Evolutionary conservation across 257 asterid genomes (phyloP).

Genomic region (Ligustrum vulgare): DNA sequence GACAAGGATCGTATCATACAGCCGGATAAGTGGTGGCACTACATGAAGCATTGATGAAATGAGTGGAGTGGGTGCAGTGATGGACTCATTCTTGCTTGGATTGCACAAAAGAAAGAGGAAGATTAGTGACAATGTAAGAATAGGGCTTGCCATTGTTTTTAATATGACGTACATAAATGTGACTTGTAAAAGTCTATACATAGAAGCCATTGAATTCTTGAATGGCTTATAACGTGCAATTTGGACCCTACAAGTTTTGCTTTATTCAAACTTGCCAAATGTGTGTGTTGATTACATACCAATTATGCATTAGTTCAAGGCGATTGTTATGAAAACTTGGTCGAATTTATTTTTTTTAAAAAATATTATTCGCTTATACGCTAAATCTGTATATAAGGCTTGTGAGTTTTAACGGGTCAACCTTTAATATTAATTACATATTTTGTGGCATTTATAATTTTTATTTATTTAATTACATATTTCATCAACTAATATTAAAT

Average conservation of each 20-base stretch:
- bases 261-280: neutral
- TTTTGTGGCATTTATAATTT: no score
- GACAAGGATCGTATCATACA: conserved; percentile 19
- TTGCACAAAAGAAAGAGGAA: neutral
- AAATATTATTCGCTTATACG: no score
- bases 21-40: conserved; percentile 23
- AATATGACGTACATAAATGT: neutral
- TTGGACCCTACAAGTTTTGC: conserved; percentile 1
- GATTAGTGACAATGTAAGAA: conserved; percentile 20
- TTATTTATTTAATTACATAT: no score
- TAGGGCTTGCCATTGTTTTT: conserved; percentile 22
- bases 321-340: no score
- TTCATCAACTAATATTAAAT: no score
- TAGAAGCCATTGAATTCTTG: conserved; percentile 12
- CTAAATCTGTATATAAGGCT: no score
- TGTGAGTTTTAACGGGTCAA: no score
- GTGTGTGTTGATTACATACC: neutral
- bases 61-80: no score
- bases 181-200: neutral
- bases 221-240: conserved; percentile 12
- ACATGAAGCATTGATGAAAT: conserved; percentile 24
- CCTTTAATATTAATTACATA: no score
- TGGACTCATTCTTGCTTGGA: neutral
- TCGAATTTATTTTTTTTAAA: no score
- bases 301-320: no score